These are phyloP conservation scores for Pleurotus pulmonarius DNA, from an alignment of 768 basidiomycete genomes.

Conservation along the genomic window DNA sequence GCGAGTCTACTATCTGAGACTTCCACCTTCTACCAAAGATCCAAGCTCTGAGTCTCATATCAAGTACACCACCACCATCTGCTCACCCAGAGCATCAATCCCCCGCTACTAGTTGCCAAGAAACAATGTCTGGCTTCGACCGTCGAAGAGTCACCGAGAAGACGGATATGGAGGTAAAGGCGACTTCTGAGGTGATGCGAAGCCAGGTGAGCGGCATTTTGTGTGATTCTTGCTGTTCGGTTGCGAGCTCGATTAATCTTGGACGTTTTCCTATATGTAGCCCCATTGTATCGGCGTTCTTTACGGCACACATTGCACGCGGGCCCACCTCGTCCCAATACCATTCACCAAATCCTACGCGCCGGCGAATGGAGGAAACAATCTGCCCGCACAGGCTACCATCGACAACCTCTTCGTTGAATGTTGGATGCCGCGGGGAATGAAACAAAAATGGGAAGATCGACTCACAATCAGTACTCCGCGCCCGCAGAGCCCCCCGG, in stretches of 20 bases:
- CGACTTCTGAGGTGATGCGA: constrained; percentile 1
- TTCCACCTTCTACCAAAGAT: too few species aligned
- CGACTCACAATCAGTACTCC: not conserved
- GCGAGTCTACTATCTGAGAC: too few species aligned
- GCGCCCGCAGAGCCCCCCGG: not conserved
- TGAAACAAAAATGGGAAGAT: constrained; percentile 7
- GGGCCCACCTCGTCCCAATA: constrained; percentile 3
- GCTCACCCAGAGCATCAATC: too few species aligned
- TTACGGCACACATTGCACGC: constrained; percentile 6
- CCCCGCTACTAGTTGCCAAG: too few species aligned
- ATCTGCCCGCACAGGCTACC: not conserved
- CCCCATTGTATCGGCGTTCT: constrained; percentile 2
- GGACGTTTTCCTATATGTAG: not conserved
- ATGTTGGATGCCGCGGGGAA: constrained; percentile 3
- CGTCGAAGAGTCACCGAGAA: constrained; percentile 6
- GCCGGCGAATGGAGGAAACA: not conserved
- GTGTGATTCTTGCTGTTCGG: not conserved
- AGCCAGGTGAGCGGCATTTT: not conserved
- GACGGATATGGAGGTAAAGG: constrained; percentile 5
- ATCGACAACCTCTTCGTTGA: constrained; percentile 2
- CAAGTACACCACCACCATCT: too few species aligned
- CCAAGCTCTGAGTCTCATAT: too few species aligned
- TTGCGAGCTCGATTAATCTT: not conserved
- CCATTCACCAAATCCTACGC: constrained; percentile 1
- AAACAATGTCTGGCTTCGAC: constrained; percentile 6